Percentiles rank a stretch among this genome's conserved stretches.
These are phyloP conservation scores for Avena eriantha DNA, from an alignment of 176 grass and related monocot genomes.

Conservation along the genomic window DNA sequence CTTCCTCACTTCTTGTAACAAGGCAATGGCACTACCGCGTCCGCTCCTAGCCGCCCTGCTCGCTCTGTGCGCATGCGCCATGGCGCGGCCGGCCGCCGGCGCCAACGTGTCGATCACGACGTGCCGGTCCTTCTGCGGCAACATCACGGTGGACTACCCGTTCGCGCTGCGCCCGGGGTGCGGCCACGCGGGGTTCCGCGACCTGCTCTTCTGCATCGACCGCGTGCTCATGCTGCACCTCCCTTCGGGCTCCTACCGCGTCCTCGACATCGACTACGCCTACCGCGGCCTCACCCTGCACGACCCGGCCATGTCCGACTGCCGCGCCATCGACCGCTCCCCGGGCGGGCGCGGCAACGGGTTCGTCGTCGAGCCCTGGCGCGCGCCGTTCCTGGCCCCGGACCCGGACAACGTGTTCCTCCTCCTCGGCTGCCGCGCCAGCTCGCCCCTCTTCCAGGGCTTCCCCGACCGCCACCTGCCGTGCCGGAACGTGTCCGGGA, in stretches of 20 bases:
- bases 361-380: conserved; percentile 83
- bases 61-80: conserved; percentile 27
- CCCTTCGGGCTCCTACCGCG: conserved; percentile 89
- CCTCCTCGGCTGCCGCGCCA: conserved; percentile 81
- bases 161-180: conserved; percentile 74
- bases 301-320: conserved; percentile 94
- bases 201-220: conserved; percentile 91
- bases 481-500: conserved; percentile 86
- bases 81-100: background rate
- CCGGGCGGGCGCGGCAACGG: conserved; percentile 67
- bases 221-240: conserved; percentile 88
- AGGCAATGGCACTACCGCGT: conserved; percentile 28
- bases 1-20: background rate
- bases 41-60: conserved; percentile 11
- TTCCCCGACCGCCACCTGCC: conserved; percentile 85
- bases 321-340: conserved; percentile 79
- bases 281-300: conserved; percentile 81
- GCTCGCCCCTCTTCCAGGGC: conserved; percentile 87
- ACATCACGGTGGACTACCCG: conserved; percentile 97
- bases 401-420: conserved; percentile 95
- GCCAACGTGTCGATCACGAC: conserved; percentile 58
- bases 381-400: conserved; percentile 66
- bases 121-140: conserved; percentile 92
- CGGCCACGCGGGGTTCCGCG: conserved; percentile 84
- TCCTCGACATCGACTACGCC: conserved; percentile 93